These are phyloP conservation scores for Leptomonas pyrrhocoris DNA, from an alignment of 208 protist genomes.

Conservation along the genomic window DNA sequence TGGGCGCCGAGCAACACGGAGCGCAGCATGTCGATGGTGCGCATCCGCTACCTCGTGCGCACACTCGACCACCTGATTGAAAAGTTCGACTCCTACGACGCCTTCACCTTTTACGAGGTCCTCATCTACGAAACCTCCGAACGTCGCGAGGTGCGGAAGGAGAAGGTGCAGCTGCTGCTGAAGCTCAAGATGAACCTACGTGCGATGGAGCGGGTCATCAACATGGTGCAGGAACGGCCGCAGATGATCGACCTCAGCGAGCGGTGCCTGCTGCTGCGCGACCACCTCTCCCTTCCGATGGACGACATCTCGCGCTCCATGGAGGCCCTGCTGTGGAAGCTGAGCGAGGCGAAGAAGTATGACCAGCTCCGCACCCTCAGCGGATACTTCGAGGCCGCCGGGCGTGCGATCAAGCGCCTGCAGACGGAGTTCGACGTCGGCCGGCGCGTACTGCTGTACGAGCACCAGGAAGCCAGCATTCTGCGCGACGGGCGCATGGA, in stretches of 20 bases:
- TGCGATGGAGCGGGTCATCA: conserved; percentile 74
- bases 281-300: conserved; percentile 60
- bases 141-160: conserved; percentile 58
- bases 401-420: conserved; percentile 50
- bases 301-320: conserved; percentile 54
- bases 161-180: conserved; percentile 60
- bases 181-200: conserved; percentile 73
- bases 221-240: conserved; percentile 70
- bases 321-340: conserved; percentile 54
- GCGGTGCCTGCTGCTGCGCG: conserved; percentile 55
- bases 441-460: conserved; percentile 67
- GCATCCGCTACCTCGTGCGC: conserved; percentile 57
- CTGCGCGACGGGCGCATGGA: conserved; percentile 51
- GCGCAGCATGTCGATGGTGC: conserved; percentile 79
- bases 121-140: conserved; percentile 75
- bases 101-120: conserved; percentile 68
- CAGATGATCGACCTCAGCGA: conserved; percentile 67
- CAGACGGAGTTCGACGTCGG: conserved; percentile 72
- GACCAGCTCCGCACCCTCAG: conserved; percentile 43
- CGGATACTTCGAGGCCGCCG: conserved; percentile 55
- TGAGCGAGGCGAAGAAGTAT: conserved; percentile 54
- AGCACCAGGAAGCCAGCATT: conserved; percentile 26
- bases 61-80: conserved; percentile 64
- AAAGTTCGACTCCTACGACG: conserved; percentile 50
- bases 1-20: conserved; percentile 72